phyloP scores from a whole-genome alignment of 208 protist species.

The Histomonas meleagridis region DNA sequence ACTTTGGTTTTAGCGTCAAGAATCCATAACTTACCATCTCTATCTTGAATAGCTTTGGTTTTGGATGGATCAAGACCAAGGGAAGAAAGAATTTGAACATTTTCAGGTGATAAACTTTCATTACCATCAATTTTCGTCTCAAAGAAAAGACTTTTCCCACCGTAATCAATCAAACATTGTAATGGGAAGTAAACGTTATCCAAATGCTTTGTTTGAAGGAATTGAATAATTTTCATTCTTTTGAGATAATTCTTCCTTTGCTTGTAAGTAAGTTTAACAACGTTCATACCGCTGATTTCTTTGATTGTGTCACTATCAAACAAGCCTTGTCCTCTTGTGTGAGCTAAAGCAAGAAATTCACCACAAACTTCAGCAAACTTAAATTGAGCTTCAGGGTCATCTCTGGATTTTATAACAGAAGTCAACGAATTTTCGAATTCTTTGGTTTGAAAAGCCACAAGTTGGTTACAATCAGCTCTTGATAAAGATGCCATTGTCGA shows the following conservation, averaged over 20 bases:
- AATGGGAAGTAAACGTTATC: neutral
- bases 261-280: neutral
- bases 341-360: neutral
- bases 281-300: neutral
- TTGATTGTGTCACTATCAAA: neutral
- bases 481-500: neutral
- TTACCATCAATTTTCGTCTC: neutral
- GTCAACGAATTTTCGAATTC: neutral
- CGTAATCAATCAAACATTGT: constrained; percentile 4
- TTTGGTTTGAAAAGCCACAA: neutral
- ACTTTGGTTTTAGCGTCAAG: neutral
- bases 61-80: neutral
- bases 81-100: neutral
- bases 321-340: neutral
- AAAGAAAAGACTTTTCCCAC: neutral
- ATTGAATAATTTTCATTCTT: neutral
- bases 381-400: neutral
- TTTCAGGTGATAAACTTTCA: neutral
- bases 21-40: neutral
- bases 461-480: neutral
- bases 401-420: neutral
- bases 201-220: neutral
- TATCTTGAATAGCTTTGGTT: neutral
- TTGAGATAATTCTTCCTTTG: neutral
- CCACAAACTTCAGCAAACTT: constrained; percentile 22